These are phyloP conservation scores for Nothomitra cinnamomea DNA, from an alignment of 2,329 filamentous ascomycete genomes.

Conservation along the genomic window DNA sequence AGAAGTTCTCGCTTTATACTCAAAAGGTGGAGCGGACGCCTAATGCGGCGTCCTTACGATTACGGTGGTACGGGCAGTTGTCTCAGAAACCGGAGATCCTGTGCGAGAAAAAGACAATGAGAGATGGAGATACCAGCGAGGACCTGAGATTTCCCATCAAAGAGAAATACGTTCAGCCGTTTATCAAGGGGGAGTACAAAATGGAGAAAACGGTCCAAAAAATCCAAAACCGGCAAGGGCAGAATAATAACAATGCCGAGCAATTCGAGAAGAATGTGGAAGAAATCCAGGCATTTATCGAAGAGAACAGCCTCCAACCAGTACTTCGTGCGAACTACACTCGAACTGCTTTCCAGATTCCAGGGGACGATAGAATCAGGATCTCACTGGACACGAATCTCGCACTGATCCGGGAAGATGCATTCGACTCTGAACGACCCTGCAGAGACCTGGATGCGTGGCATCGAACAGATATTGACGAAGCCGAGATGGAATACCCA, in stretches of 20 bases:
- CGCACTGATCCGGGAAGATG: constrained; percentile 62
- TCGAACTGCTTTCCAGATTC: constrained; percentile 91
- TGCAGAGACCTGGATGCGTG: constrained; percentile 78
- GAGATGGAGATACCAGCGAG: constrained; percentile 57
- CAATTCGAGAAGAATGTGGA: constrained; percentile 54
- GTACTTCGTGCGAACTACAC: constrained; percentile 84
- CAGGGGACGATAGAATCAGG: constrained; percentile 73
- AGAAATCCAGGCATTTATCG: constrained; percentile 66
- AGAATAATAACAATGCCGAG: constrained; percentile 47
- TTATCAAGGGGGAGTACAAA: constrained; percentile 72
- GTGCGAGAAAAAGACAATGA: constrained; percentile 78
- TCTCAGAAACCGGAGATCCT: constrained; percentile 61
- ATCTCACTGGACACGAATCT: constrained; percentile 88
- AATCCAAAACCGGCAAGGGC: constrained; percentile 59
- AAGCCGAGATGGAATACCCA: constrained; percentile 64
- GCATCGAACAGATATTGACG: constrained; percentile 85
- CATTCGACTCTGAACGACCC: constrained; percentile 65
- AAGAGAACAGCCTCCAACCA: constrained; percentile 61
- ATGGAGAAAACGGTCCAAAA: constrained; percentile 85
- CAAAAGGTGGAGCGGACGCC: constrained; percentile 63
- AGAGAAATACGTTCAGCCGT: constrained; percentile 80
- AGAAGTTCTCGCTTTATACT: constrained; percentile 69
- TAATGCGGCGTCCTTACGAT: constrained; percentile 64
- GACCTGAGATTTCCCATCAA: constrained; percentile 76
- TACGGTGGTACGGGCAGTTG: constrained; percentile 85